Percentiles rank a stretch among this genome's conserved stretches.
phyloP scores from a whole-genome alignment of 805 yeast species.

The Jamesozyma lodderae region DNA sequence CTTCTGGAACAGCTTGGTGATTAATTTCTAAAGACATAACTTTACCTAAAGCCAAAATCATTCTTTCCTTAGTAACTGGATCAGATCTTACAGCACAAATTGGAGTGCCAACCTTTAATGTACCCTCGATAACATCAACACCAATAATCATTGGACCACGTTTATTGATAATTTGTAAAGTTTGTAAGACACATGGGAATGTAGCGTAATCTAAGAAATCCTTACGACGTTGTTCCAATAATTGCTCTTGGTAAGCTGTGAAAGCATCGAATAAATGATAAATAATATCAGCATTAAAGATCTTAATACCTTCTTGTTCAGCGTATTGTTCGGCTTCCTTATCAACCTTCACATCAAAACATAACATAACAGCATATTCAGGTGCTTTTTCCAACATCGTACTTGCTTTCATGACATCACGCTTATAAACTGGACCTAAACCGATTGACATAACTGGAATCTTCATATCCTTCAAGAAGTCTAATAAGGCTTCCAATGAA shows the following conservation, averaged over 20 bases:
- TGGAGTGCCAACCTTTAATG: constrained; percentile 86
- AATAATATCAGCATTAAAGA: constrained; percentile 93
- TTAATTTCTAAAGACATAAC: constrained; percentile 93
- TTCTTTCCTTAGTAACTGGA: constrained; percentile 71
- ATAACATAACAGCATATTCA: constrained; percentile 93
- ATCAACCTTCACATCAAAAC: constrained; percentile 95
- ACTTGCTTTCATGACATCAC: constrained; percentile 96
- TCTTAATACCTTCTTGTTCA: constrained; percentile 79
- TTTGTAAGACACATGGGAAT: constrained; percentile 91
- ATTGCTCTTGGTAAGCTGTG: constrained; percentile 80
- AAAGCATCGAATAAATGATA: constrained; percentile 94
- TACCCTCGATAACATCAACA: constrained; percentile 92
- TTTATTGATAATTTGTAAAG: constrained; percentile 93
- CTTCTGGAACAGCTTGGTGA: constrained; percentile 71
- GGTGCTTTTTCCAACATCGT: constrained; percentile 96
- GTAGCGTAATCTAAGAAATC: constrained; percentile 83
- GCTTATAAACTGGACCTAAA: constrained; percentile 93
- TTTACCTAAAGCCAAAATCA: constrained; percentile 65
- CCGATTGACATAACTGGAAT: constrained; percentile 99
- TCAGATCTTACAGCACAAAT: constrained; percentile 87
- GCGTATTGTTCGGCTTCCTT: constrained; percentile 99
- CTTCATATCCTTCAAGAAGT: constrained; percentile 96
- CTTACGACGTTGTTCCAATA: constrained; percentile 82
- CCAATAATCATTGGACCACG: constrained; percentile 99
- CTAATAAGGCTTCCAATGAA: constrained; percentile 92